These are phyloP conservation scores for Ceratobasidium sp. DNA, from an alignment of 1,284 basidiomycete species.

Conservation along the genomic window DNA sequence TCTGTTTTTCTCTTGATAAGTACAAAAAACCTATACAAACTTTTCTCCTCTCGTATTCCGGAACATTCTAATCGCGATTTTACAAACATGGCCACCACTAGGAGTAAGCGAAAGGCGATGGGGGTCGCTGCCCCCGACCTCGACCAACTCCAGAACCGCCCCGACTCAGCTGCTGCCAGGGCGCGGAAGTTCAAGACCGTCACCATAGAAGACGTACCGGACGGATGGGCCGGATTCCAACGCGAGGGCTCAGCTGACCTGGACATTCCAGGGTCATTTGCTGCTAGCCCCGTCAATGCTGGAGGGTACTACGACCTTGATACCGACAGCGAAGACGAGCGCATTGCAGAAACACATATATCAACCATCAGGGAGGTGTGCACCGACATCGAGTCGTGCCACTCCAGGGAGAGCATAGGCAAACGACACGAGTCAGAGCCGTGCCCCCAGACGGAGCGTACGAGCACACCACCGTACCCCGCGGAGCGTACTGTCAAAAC, in stretches of 20 bases:
- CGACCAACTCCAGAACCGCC: background rate
- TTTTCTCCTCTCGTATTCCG: background rate
- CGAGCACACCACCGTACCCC: background rate
- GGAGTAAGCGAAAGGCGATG: background rate
- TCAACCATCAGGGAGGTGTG: background rate
- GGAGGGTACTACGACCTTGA: too few species aligned
- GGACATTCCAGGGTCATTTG: background rate
- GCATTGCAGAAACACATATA: background rate
- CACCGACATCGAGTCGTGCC: constrained; percentile 14
- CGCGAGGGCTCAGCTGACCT: background rate
- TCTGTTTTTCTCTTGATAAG: background rate
- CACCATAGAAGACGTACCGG: background rate
- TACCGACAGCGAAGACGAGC: background rate
- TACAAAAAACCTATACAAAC: background rate
- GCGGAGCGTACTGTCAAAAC: background rate
- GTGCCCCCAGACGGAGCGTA: background rate
- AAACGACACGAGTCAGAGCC: background rate
- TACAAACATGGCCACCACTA: constrained; percentile 12
- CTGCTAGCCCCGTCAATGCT: background rate
- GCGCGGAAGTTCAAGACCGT: background rate
- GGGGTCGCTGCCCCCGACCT: constrained; percentile 11
- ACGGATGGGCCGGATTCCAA: background rate
- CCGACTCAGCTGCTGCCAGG: background rate
- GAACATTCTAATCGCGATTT: constrained; percentile 6
- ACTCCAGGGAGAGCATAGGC: background rate